Conservation (phyloP, 2,329 filamentous ascomycete genomes). For the Lecanicillium sp. region DNA sequence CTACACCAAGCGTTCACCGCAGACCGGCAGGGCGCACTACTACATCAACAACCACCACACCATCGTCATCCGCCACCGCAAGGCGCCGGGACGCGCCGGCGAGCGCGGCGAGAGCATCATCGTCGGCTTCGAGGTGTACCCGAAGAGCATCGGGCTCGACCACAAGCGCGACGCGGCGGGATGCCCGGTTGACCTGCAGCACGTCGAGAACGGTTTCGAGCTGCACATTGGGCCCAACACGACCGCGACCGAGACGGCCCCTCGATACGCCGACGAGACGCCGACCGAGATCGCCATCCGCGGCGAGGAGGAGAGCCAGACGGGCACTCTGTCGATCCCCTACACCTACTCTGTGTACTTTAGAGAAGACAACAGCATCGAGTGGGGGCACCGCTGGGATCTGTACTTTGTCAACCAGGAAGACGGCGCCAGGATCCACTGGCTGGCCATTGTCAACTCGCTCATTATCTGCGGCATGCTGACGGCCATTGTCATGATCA, state of each 20-base stretch:
- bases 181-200: constrained; percentile 61
- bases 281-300: constrained; percentile 51
- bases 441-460: constrained; percentile 84
- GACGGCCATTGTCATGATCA: constrained; percentile 73
- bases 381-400: constrained; percentile 83
- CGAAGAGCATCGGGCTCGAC: constrained; percentile 67
- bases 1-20: constrained; percentile 60
- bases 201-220: constrained; percentile 59
- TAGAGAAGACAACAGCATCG: constrained; percentile 70
- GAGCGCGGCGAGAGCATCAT: constrained; percentile 70
- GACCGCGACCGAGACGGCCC: constrained; percentile 40
- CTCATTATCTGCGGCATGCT: constrained; percentile 75
- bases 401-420: constrained; percentile 85
- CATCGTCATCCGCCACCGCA: constrained; percentile 72
- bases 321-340: constrained; percentile 63
- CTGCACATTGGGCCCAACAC: constrained; percentile 60
- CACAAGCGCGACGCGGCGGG: constrained; percentile 56
- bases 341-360: constrained; percentile 91
- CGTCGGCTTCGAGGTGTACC: constrained; percentile 84
- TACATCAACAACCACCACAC: constrained; percentile 87
- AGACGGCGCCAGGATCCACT: constrained; percentile 75
- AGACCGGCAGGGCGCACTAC: constrained; percentile 56
- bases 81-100: constrained; percentile 62
- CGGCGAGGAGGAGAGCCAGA: constrained; percentile 54
- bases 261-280: constrained; percentile 46